phyloP scores from a whole-genome alignment of 1,139 yeast species.

The Taphrina populina region DNA sequence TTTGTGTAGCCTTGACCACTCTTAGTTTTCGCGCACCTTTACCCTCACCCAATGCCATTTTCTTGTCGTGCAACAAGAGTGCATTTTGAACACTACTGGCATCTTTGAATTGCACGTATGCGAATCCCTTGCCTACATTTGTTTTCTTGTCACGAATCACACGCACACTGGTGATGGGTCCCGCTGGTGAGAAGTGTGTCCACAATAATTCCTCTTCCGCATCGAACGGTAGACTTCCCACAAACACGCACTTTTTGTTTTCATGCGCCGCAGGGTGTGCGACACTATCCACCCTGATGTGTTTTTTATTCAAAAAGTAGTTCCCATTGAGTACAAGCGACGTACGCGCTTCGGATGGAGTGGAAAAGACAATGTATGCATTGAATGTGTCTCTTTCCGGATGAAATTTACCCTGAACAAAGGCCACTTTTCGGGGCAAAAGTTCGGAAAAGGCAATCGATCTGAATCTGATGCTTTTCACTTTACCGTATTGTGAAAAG shows the following conservation, averaged over 20 bases:
- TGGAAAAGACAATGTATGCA: slow-evolving; percentile 77
- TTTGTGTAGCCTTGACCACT: slow-evolving; percentile 71
- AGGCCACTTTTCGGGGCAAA: slow-evolving; percentile 89
- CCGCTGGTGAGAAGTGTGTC: slow-evolving; percentile 65
- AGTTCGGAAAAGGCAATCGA: slow-evolving; percentile 87
- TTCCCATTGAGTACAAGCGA: slow-evolving; percentile 62
- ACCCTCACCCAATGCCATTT: slow-evolving; percentile 47
- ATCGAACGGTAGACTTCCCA: slow-evolving; percentile 92
- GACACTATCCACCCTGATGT: slow-evolving; percentile 85
- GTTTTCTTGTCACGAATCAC: slow-evolving; percentile 89
- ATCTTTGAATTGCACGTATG: slow-evolving; percentile 87
- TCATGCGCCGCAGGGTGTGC: slow-evolving; percentile 83
- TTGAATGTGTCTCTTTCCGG: slow-evolving; percentile 75
- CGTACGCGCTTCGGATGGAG: slow-evolving; percentile 56
- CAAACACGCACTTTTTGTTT: slow-evolving; percentile 78
- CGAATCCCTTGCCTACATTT: slow-evolving; percentile 95
- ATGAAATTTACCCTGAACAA: slow-evolving; percentile 75
- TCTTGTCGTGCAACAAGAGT: slow-evolving; percentile 69
- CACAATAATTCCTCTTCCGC: slow-evolving; percentile 86
- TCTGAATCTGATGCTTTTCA: slow-evolving; percentile 80
- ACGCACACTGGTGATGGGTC: slow-evolving; percentile 82
- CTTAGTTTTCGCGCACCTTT: slow-evolving; percentile 65
- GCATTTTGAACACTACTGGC: slow-evolving; percentile 80
- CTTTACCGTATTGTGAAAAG: slow-evolving; percentile 53
- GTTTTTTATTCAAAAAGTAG: slow-evolving; percentile 62